These are phyloP conservation scores for Rhodamnia rubescens DNA, from an alignment of 345 rosid genomes.

Conservation along the genomic window DNA sequence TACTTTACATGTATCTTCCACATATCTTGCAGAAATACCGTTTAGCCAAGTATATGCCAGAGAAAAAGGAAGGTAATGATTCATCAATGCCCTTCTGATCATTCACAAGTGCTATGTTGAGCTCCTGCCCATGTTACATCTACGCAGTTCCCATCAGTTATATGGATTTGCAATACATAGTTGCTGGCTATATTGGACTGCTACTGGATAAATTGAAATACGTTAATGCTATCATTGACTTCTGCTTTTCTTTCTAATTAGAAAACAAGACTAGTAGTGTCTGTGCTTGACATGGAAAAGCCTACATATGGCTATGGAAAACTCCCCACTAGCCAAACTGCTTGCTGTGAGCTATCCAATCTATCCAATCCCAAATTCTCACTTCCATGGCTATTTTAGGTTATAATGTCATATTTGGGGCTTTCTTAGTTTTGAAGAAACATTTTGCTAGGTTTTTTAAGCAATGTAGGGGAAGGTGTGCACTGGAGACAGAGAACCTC, in stretches of 20 bases:
- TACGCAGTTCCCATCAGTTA: not conserved
- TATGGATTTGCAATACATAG: not conserved
- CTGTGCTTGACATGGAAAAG: not conserved
- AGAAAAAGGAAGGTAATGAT: slow-evolving; percentile 73
- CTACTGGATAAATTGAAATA: not conserved
- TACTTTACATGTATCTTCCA: not conserved
- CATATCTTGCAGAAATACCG: slow-evolving; percentile 67
- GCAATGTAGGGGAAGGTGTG: not conserved
- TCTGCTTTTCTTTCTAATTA: not conserved
- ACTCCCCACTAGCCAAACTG: not conserved
- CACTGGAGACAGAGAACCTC: not conserved
- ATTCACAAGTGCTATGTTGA: not conserved
- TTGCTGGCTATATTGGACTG: not conserved
- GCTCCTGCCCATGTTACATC: not conserved
- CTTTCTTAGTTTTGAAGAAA: not conserved
- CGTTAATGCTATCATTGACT: not conserved
- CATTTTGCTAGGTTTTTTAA: not conserved
- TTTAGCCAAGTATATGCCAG: slow-evolving; percentile 83
- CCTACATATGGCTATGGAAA: not conserved
- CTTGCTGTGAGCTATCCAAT: not conserved
- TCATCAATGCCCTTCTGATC: not conserved
- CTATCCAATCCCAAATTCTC: not conserved
- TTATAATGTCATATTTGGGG: not conserved
- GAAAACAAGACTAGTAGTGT: not conserved
- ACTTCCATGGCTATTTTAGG: not conserved